Base-by-base conservation (phyloP, 2,329 filamentous ascomycete species). In the Neoascochyta sp. region DNA sequence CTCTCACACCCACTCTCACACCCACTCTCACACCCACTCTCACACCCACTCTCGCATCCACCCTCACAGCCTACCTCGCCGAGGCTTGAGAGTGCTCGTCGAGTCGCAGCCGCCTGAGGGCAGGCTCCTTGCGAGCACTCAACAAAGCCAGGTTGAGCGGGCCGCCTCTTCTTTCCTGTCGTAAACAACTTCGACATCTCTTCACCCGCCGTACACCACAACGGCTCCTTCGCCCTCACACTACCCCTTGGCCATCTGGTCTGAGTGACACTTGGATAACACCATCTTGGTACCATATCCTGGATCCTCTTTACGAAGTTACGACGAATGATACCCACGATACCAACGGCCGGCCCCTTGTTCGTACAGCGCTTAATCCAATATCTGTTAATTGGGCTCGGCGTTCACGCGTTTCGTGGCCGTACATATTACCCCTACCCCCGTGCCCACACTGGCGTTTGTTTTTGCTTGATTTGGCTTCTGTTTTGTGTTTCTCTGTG, bases 291-390 rank as follows among this genome's bases (percentile, higher is more conserved):
- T 37, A 39, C 23, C 9, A 27, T 50, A 43, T 36, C 21, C 30
- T 43, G 42, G 44, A 47, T 43, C 36, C 30, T 47, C 36, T 36
- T 52, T 39, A 59, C 46, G 53, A 60, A 45, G 53, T 56, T 45
- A 60, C 52, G 57, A 60, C 44, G 39, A 57, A 60, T 45, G 56
- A 60, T 58, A 60, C 56, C 56, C 56, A 58, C 46, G 51, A 54
- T 39, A 51, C 35, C 43, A 44, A 53, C 39, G 45, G 52, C 47
- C 47, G 42, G 43, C 37, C 38, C 40, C 39, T 40, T 45, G 33
- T 45, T 45, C 40, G 33, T 26, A 39, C 45, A 50, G 41, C 41
- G 39, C 45, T 38, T 52, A 44, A 47, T 49, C 41, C 31, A 31
- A 43, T 42, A 45, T 34, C 39, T 22, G 21, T 43, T 43, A 34